Evolutionary conservation across 305 asterid genomes (phyloP).

Genomic region (Striga hermonthica): DNA sequence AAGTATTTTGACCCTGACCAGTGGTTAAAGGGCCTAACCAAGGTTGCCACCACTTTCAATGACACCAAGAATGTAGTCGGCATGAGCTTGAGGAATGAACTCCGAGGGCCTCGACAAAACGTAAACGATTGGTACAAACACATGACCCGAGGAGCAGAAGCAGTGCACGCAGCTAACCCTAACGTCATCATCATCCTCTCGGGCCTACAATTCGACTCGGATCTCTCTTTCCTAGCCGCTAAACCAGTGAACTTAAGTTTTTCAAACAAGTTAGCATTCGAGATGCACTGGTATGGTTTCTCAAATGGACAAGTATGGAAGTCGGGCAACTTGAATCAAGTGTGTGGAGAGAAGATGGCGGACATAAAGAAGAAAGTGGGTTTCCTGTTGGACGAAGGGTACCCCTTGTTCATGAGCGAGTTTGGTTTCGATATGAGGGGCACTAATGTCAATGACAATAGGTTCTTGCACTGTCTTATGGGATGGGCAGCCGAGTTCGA

Average conservation of each 20-base stretch:
- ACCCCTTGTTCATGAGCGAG: slow-evolving; percentile 88
- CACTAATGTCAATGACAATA: slow-evolving; percentile 73
- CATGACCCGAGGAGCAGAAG: slow-evolving; percentile 89
- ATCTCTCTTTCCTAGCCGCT: slow-evolving; percentile 56
- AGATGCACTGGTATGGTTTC: slow-evolving; percentile 89
- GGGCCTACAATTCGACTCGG: slow-evolving; percentile 65
- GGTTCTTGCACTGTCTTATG: slow-evolving; percentile 76
- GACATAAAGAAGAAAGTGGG: slow-evolving; percentile 48
- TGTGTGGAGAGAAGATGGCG: slow-evolving; percentile 55
- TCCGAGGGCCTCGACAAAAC: slow-evolving; percentile 71
- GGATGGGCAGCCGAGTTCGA: slow-evolving; percentile 91
- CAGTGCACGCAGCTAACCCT: slow-evolving; percentile 80
- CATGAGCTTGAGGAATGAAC: slow-evolving; percentile 95
- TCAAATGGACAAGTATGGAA: slow-evolving; percentile 67
- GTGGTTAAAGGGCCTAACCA: slow-evolving; percentile 76
- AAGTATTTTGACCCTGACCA: slow-evolving; percentile 59
- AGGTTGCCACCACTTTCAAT: slow-evolving; percentile 64
- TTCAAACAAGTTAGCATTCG: slow-evolving; percentile 59
- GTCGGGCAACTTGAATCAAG: slow-evolving; percentile 65
- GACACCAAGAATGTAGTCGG: slow-evolving; percentile 54
- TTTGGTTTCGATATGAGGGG: slow-evolving; percentile 85
- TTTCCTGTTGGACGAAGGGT: slow-evolving; percentile 66
- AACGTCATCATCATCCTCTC: slow-evolving; percentile 65
- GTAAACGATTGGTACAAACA: slow-evolving; percentile 82
- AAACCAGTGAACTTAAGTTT: slow-evolving; percentile 52